Base-by-base conservation (phyloP, 192 early-diverging fungal genomes). In the Backusella tuberculispora region DNA sequence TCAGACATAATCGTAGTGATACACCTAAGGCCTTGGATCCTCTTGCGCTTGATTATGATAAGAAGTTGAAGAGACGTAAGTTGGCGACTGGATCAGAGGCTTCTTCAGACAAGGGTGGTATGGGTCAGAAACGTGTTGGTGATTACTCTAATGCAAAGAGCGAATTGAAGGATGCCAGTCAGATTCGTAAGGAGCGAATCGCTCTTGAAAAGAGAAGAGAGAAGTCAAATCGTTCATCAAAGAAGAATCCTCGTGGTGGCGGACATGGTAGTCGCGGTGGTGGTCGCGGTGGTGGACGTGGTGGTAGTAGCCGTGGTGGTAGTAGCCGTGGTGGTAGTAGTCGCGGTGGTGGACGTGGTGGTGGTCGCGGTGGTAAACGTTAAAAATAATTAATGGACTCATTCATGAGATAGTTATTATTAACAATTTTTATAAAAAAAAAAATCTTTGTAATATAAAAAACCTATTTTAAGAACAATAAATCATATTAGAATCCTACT, bases 161-260 rank as follows among this genome's bases (percentile, higher is more conserved):
- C 43, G 97, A 98, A 80, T 88, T 98, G 72, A 94, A 91, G 83
- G 84, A 85, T n/a, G 85, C 86, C 21, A 86, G 86, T 45, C 88
- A 95, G 81, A 96, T 98, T 72, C 88, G 88, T 72, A 97, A 96
- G 83, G 88, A 88, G 29, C 78, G 94, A 71, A 77, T 90, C 67
- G 74, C 66, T 21, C 90, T 90, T 81, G 94, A 96, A 74, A 88
- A 92, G 81, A 72, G 95, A 47, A 74, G 87, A 44, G 95, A 87
- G 45, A 96, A 96, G 83, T 92, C 88, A 3, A 92, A 88, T 15
- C 83, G 92, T 8, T 89, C 79, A 34, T 75, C 74, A 10, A 78
- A 75, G 15, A 78, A 75, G 2, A 75, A 78, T 26, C 26, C 42
- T 13, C 42, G 15, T 15, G 68, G 68, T 46, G n/a, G 12, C 6